Percentiles rank a stretch among this genome's conserved stretches.
These are phyloP conservation scores for Adiantum capillusveneris DNA, from an alignment of 75 land plant species.

Conservation along the genomic window DNA sequence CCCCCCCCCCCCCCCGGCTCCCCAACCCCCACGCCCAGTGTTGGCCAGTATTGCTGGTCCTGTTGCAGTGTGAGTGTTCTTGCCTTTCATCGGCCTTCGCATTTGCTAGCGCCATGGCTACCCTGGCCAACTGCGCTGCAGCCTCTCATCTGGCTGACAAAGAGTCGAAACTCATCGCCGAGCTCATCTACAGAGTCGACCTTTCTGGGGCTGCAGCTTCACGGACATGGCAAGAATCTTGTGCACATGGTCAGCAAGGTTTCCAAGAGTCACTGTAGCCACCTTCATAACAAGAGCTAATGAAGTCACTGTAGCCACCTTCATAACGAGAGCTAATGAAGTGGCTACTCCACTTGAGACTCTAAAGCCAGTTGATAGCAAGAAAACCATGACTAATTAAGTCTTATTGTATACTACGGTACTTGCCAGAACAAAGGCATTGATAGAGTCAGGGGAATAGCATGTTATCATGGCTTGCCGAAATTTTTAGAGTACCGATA, in stretches of 20 bases:
- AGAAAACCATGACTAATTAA: conserved; percentile 79
- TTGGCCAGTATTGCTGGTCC: too few species aligned
- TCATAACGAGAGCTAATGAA: conserved; percentile 30
- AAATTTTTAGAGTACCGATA: conserved; percentile 91
- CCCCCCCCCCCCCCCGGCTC: too few species aligned
- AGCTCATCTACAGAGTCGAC: conserved; percentile 37
- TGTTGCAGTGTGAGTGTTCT: too few species aligned
- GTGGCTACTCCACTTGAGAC: conserved; percentile 57
- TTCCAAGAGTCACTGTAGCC: too few species aligned
- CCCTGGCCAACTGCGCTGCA: not conserved
- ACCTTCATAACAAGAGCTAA: conserved; percentile 20
- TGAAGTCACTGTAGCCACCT: conserved; percentile 26
- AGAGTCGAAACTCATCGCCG: not conserved
- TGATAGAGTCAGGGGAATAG: conserved; percentile 89
- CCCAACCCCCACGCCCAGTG: too few species aligned
- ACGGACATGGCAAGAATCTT: conserved; percentile 37
- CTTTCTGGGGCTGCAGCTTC: conserved; percentile 44
- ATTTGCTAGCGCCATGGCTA: conserved; percentile 5
- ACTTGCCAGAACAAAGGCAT: conserved; percentile 83
- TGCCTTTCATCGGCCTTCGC: too few species aligned
- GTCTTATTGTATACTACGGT: conserved; percentile 68
- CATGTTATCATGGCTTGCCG: conserved; percentile 95
- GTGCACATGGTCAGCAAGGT: conserved; percentile 28
- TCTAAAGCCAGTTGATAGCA: conserved; percentile 27
- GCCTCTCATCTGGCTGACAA: not conserved